These are phyloP conservation scores for Volvariella volvacea DNA, from an alignment of 1,284 basidiomycete species.

Conservation along the genomic window DNA sequence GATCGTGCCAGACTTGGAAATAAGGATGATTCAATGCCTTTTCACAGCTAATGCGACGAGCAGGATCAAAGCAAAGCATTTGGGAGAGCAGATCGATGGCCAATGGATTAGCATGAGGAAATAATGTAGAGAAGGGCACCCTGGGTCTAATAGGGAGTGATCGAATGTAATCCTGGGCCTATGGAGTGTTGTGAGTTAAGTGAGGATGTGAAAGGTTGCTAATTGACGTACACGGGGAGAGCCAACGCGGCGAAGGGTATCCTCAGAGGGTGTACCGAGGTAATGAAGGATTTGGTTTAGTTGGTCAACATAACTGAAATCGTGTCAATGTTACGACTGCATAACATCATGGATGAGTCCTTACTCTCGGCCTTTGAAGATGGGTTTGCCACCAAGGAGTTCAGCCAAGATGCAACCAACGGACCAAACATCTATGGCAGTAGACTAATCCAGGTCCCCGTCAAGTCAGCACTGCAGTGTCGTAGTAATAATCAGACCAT, in stretches of 20 bases:
- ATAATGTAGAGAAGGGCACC: conserved; percentile 87
- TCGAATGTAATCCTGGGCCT: conserved; percentile 98
- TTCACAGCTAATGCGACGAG: conserved; percentile 92
- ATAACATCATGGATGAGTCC: no score
- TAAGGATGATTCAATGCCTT: conserved; percentile 95
- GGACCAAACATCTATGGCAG: conserved; percentile 95
- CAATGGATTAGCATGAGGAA: conserved; percentile 89
- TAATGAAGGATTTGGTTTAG: conserved; percentile 98
- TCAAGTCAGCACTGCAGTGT: conserved; percentile 2
- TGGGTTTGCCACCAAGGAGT: conserved; percentile 92
- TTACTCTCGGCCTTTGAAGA: conserved; percentile 97
- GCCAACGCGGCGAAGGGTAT: conserved; percentile 92
- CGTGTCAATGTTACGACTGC: conserved; percentile 5
- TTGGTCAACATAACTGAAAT: conserved; percentile 87
- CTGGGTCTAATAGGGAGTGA: conserved; percentile 95
- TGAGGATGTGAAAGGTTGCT: background rate
- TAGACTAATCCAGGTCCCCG: conserved; percentile 40
- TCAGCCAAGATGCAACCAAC: conserved; percentile 98
- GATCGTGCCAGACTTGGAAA: conserved; percentile 90
- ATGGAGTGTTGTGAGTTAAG: conserved; percentile 8
- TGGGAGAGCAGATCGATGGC: conserved; percentile 91
- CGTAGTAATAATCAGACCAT: conserved; percentile 1
- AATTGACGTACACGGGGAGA: conserved; percentile 65
- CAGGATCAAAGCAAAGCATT: conserved; percentile 94
- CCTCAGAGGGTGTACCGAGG: conserved; percentile 94